Conservation (phyloP, 108 stramenopile genomes). For the Epithemia pelagica region DNA sequence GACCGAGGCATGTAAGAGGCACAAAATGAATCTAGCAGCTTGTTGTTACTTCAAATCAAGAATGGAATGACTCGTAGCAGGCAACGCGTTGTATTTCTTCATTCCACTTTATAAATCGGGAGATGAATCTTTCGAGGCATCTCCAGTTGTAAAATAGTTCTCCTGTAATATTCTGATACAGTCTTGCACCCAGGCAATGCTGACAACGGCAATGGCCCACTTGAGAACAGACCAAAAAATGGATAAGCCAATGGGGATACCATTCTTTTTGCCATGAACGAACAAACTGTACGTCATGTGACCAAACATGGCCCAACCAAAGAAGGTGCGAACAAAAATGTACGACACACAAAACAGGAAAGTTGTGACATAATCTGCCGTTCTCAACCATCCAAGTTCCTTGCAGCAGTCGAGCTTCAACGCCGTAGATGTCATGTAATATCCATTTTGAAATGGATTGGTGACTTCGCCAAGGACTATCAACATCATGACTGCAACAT, state of each 20-base stretch:
- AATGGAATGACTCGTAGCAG: no score
- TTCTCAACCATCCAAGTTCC: not conserved
- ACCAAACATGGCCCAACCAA: constrained; percentile 27
- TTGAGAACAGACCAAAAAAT: constrained; percentile 49
- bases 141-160: not conserved
- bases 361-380: not conserved
- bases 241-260: constrained; percentile 35
- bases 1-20: no score
- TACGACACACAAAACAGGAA: constrained; percentile 32
- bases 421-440: constrained; percentile 29
- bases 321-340: constrained; percentile 32
- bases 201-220: constrained; percentile 46
- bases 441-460: constrained; percentile 50
- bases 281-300: constrained; percentile 42
- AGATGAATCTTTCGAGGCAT: no score
- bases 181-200: constrained; percentile 35
- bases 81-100: no score
- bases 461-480: constrained; percentile 68
- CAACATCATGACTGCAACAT: constrained; percentile 50
- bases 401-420: constrained; percentile 36
- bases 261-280: constrained; percentile 16
- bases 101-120: no score
- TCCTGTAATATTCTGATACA: constrained; percentile 17
- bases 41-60: no score
- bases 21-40: no score